Conservation (phyloP, 495 filamentous ascomycete species). For the Halenospora varia region DNA sequence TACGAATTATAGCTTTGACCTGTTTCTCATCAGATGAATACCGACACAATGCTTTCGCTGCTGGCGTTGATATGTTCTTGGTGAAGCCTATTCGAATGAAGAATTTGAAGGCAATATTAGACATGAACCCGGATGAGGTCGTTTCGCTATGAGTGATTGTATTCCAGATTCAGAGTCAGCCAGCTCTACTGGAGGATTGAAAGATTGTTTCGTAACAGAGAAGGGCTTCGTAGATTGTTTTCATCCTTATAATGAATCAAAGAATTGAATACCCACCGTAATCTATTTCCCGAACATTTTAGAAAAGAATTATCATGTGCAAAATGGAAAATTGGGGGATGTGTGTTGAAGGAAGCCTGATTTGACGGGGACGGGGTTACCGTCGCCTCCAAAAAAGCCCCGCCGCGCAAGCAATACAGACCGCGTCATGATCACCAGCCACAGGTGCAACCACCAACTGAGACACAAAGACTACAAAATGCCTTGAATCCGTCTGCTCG, state of each 20-base stretch:
- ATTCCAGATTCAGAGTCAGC: too few species aligned
- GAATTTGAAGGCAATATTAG: slow-evolving; percentile 13
- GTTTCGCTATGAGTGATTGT: background rate
- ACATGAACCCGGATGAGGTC: slow-evolving; percentile 7
- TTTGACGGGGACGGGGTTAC: slow-evolving; percentile 14
- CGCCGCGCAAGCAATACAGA: slow-evolving; percentile 12
- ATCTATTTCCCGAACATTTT: too few species aligned
- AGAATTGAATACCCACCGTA: too few species aligned
- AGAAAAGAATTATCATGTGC: background rate
- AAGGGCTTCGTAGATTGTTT: too few species aligned
- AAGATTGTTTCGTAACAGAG: too few species aligned
- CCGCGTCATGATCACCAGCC: slow-evolving; percentile 16
- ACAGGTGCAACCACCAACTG: background rate
- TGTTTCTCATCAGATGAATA: slow-evolving; percentile 58
- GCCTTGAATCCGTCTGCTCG: slow-evolving; percentile 3
- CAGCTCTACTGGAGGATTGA: too few species aligned
- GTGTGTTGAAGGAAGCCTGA: slow-evolving; percentile 9
- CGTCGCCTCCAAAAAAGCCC: slow-evolving; percentile 8
- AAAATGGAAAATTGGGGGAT: background rate
- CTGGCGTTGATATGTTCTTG: slow-evolving; percentile 61
- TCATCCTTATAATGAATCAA: too few species aligned
- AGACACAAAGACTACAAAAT: slow-evolving; percentile 11
- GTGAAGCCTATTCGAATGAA: slow-evolving; percentile 57
- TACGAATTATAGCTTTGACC: slow-evolving; percentile 63
- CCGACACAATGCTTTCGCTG: slow-evolving; percentile 55